A percentile compares a stretch with the other conserved stretches of the same genome.
Evolutionary conservation across 345 rosid species (phyloP).

Genomic region (Moringa oleifera): DNA sequence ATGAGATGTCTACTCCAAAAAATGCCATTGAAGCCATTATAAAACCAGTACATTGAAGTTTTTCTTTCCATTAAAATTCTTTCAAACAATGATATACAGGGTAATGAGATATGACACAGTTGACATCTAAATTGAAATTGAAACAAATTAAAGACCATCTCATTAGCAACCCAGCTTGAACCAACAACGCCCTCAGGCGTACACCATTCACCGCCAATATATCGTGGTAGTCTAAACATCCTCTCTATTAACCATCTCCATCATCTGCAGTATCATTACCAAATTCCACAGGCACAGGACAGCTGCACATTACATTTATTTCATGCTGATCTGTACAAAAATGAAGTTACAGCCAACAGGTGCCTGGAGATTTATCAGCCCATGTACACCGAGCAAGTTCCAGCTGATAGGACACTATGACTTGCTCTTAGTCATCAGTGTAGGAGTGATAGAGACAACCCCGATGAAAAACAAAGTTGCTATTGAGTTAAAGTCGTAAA

Average conservation of each 20-base stretch:
- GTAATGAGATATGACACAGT: too few relatives aligned
- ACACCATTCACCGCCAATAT: conserved; percentile 4
- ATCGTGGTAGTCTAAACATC: conserved; percentile 7
- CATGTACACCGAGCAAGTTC: conserved; percentile 14
- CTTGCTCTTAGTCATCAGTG: conserved; percentile 51
- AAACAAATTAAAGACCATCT: background rate
- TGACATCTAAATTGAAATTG: background rate
- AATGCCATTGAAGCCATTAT: too few relatives aligned
- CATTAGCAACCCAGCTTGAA: background rate
- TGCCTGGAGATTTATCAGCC: conserved; percentile 2
- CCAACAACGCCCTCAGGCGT: background rate
- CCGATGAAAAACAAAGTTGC: conserved; percentile 80
- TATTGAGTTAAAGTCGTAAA: conserved; percentile 80
- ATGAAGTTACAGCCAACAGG: background rate
- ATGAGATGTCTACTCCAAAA: too few relatives aligned
- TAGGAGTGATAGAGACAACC: conserved; percentile 66
- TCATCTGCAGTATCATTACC: conserved; percentile 4
- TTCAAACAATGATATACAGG: background rate
- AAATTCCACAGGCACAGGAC: conserved; percentile 4
- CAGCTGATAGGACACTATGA: conserved; percentile 14
- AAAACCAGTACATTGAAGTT: background rate
- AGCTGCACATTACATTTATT: conserved; percentile 18
- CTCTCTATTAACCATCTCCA: conserved; percentile 12
- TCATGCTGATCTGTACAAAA: conserved; percentile 28
- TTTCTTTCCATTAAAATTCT: background rate